These are phyloP conservation scores for Rhododendron williamsianum DNA, from an alignment of 148 eudicot genomes.

Conservation along the genomic window DNA sequence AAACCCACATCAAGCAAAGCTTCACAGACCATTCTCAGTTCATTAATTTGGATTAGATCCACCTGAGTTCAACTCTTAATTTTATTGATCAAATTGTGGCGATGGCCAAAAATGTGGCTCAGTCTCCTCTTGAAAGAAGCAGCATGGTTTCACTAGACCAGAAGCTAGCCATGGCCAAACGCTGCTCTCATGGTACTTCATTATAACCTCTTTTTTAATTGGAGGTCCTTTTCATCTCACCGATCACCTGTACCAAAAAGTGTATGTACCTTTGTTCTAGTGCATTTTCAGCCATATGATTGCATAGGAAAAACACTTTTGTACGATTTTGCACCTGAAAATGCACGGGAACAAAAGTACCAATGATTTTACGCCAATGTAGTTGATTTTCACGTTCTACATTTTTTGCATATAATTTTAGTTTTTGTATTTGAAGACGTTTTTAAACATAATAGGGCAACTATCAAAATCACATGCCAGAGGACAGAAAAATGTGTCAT, in stretches of 20 bases:
- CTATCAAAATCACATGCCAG: no score
- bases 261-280: no score
- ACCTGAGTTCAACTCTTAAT: neutral
- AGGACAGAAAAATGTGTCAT: no score
- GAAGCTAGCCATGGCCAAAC: constrained; percentile 80
- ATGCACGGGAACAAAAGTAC: neutral
- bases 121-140: constrained; percentile 44
- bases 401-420: no score
- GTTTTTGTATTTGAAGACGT: neutral
- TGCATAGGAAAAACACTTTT: neutral
- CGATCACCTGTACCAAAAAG: no score
- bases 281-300: neutral
- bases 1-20: neutral
- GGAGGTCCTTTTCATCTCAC: neutral
- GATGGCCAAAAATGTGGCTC: constrained; percentile 50
- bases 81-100: neutral
- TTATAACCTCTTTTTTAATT: neutral
- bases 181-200: constrained; percentile 67
- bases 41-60: neutral
- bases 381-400: no score
- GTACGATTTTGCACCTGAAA: neutral
- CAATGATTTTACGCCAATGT: no score
- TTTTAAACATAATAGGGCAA: neutral
- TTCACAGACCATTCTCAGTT: neutral
- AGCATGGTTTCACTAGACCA: constrained; percentile 55